Conservation (phyloP, 2,329 filamentous ascomycete species). For the Neonectria neomacrospora region DNA sequence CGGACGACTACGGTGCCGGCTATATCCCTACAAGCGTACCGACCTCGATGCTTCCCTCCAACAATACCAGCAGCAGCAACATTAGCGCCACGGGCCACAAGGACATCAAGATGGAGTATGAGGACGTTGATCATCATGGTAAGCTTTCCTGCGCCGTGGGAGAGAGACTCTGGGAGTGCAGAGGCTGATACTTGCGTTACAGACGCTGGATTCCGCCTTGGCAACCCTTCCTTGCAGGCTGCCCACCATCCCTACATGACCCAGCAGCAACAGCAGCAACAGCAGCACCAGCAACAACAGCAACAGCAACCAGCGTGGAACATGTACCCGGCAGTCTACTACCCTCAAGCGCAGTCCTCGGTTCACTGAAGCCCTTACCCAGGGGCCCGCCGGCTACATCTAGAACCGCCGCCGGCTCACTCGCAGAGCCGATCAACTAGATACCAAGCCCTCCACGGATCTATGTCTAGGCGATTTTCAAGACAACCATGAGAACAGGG, state of each 20-base stretch:
- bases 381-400: conserved; percentile 48
- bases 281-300: conserved; percentile 39
- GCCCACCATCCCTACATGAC: conserved; percentile 43
- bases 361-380: conserved; percentile 46
- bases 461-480: conserved; percentile 50
- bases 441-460: conserved; percentile 49
- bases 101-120: conserved; percentile 55
- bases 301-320: conserved; percentile 47
- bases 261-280: conserved; percentile 34
- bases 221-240: conserved; percentile 40
- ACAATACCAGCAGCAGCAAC: conserved; percentile 45
- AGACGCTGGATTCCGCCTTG: conserved; percentile 50
- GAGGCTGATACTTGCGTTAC: conserved; percentile 46
- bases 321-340: conserved; percentile 49
- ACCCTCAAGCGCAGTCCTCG: conserved; percentile 48
- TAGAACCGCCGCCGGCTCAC: conserved; percentile 50
- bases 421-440: conserved; percentile 41
- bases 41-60: conserved; percentile 53
- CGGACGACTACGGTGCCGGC: conserved; percentile 57
- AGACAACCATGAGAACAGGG: conserved; percentile 28
- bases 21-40: conserved; percentile 64
- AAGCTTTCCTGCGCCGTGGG: conserved; percentile 23
- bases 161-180: conserved; percentile 9
- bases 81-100: conserved; percentile 48
- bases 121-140: conserved; percentile 51